phyloP scores from a whole-genome alignment of 2,329 filamentous ascomycete genomes.

The Epichloe festucae region DNA sequence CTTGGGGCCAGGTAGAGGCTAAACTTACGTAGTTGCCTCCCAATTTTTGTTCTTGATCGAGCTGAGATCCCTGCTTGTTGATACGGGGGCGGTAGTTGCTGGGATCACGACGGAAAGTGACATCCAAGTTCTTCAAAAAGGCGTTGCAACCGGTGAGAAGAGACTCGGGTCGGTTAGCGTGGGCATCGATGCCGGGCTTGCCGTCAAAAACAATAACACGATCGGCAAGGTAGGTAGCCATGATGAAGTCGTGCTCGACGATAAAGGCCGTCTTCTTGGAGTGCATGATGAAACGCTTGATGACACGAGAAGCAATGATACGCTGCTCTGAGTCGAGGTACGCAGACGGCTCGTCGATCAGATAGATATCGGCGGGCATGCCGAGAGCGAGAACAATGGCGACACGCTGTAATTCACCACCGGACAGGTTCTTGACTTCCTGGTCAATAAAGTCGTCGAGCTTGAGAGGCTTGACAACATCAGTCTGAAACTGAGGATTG shows the following conservation, averaged over 20 bases:
- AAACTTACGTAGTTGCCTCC: slow-evolving; percentile 77
- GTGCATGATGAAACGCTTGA: slow-evolving; percentile 99
- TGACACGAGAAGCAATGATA: slow-evolving; percentile 92
- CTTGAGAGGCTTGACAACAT: slow-evolving; percentile 98
- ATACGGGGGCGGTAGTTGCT: slow-evolving; percentile 94
- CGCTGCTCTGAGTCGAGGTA: slow-evolving; percentile 99
- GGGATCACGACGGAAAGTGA: slow-evolving; percentile 96
- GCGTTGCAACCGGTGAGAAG: slow-evolving; percentile 91
- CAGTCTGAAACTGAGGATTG: slow-evolving; percentile 96
- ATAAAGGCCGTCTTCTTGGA: slow-evolving; percentile 98
- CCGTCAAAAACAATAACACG: slow-evolving; percentile 98
- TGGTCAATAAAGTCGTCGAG: slow-evolving; percentile 99
- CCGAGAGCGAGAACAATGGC: slow-evolving; percentile 95
- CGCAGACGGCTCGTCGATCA: slow-evolving; percentile 94
- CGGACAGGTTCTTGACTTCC: slow-evolving; percentile 96
- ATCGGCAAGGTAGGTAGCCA: slow-evolving; percentile 68
- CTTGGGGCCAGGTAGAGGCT: not conserved
- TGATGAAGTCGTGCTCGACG: slow-evolving; percentile 99
- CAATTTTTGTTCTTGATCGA: slow-evolving; percentile 96
- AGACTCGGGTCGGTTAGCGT: slow-evolving; percentile 81
- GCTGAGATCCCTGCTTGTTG: slow-evolving; percentile 91
- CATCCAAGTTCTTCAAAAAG: slow-evolving; percentile 92
- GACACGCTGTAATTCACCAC: slow-evolving; percentile 98
- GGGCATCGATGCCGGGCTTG: slow-evolving; percentile 74
- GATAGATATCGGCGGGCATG: slow-evolving; percentile 90